Evolutionary conservation across 306 rosid species (phyloP).

Genomic region (Begonia loranthoides): DNA sequence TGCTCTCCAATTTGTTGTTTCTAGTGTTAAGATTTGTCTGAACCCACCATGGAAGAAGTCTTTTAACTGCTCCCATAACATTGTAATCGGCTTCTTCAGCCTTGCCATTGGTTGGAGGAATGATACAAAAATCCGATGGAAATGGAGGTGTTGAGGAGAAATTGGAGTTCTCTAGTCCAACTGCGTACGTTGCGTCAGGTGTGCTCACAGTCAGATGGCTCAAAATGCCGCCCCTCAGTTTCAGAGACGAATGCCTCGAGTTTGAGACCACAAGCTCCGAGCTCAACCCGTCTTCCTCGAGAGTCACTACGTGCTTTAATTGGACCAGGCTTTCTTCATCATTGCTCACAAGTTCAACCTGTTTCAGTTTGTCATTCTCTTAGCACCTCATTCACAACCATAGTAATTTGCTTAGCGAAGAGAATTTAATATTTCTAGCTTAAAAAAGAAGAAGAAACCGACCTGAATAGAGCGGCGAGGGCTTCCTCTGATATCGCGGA

Average conservation of each 20-base stretch:
- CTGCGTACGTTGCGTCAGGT: conserved; percentile 75
- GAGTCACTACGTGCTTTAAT: conserved; percentile 48
- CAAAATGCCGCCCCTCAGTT: conserved; percentile 43
- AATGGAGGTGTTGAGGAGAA: conserved; percentile 36
- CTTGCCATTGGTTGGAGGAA: conserved; percentile 34
- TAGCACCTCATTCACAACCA: not conserved
- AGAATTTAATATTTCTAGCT: not conserved
- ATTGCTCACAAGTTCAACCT: conserved; percentile 53
- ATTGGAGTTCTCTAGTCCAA: conserved; percentile 62
- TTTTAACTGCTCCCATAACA: conserved; percentile 19
- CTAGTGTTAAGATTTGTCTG: conserved; percentile 10
- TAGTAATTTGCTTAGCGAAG: not conserved
- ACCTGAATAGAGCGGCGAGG: conserved; percentile 58
- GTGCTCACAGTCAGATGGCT: conserved; percentile 77
- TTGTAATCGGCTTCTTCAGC: conserved; percentile 16
- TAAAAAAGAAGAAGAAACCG: not conserved
- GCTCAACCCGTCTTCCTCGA: conserved; percentile 36
- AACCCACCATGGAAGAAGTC: conserved; percentile 23
- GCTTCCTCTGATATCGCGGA: conserved; percentile 38
- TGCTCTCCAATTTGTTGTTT: not conserved
- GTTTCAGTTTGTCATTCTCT: conserved; percentile 1
- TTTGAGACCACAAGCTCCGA: conserved; percentile 49
- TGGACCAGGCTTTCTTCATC: conserved; percentile 28
- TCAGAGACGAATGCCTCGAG: conserved; percentile 32
- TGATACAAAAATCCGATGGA: conserved; percentile 29